A percentile compares a stretch with the other conserved stretches of the same genome.
phyloP scores from a whole-genome alignment of 768 basidiomycete species.

The Megacollybia marginata region DNA sequence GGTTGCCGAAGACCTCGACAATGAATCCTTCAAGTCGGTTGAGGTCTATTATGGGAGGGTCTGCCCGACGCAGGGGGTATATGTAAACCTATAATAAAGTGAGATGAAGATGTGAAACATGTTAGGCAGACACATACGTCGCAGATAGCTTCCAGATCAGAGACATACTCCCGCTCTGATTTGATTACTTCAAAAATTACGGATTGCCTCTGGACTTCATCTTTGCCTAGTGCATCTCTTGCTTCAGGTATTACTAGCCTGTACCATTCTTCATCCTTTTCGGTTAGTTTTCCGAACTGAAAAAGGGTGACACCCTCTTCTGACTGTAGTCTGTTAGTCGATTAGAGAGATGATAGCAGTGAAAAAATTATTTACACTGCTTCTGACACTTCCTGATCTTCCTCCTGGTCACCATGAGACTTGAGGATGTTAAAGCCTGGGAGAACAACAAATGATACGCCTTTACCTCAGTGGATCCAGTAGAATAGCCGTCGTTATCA shows the following conservation, averaged over 20 bases:
- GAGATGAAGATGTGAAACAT: background rate
- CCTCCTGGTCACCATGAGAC: slow-evolving; percentile 20
- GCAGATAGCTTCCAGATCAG: slow-evolving; percentile 65
- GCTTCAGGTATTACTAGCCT: slow-evolving; percentile 69
- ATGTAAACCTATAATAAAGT: slow-evolving; percentile 56
- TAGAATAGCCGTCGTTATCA: slow-evolving; percentile 27
- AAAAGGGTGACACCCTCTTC: slow-evolving; percentile 61
- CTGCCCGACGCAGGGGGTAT: slow-evolving; percentile 47
- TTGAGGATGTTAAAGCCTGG: slow-evolving; percentile 7
- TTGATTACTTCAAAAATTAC: slow-evolving; percentile 87
- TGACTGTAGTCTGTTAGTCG: slow-evolving; percentile 42
- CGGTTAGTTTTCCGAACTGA: slow-evolving; percentile 56
- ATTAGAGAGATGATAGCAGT: slow-evolving; percentile 8
- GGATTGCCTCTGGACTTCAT: slow-evolving; percentile 80
- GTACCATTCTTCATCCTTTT: slow-evolving; percentile 80
- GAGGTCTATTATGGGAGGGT: slow-evolving; percentile 59
- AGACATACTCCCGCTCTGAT: slow-evolving; percentile 82
- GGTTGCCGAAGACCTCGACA: slow-evolving; percentile 78
- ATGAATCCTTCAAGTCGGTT: slow-evolving; percentile 59
- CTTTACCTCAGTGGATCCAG: slow-evolving; percentile 24
- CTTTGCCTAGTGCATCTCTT: slow-evolving; percentile 58
- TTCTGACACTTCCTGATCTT: slow-evolving; percentile 27
- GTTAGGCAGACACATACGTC: slow-evolving; percentile 36
- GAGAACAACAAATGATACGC: slow-evolving; percentile 2
- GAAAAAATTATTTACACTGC: slow-evolving; percentile 27